phyloP scores from a whole-genome alignment of 106 monocot genomes.

The Cymbidium sinense region DNA sequence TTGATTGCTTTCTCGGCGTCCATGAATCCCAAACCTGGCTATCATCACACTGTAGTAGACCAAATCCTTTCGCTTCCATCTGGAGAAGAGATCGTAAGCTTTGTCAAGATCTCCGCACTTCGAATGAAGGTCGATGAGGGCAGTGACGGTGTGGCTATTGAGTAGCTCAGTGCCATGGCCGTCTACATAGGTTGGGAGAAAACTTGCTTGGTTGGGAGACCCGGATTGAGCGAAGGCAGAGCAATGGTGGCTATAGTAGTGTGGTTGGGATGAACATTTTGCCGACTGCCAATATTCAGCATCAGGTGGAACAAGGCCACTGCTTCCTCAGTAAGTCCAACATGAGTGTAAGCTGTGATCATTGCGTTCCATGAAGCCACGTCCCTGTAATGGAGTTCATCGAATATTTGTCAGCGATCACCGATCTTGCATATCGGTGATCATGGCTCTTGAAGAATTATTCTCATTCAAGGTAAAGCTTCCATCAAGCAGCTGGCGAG shows the following conservation, averaged over 20 bases:
- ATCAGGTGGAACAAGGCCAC: constrained; percentile 19
- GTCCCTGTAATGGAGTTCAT: constrained; percentile 11
- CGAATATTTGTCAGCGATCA: constrained; percentile 19
- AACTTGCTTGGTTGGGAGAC: constrained; percentile 19
- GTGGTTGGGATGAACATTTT: constrained; percentile 13
- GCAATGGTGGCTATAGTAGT: constrained; percentile 19
- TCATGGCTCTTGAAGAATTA: constrained; percentile 20
- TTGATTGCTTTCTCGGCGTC: constrained; percentile 16
- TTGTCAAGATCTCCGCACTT: constrained; percentile 21
- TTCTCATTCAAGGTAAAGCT: neutral
- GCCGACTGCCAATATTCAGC: neutral
- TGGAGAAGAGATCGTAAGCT: constrained; percentile 15
- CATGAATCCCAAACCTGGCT: constrained; percentile 29
- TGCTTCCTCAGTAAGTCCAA: constrained; percentile 11
- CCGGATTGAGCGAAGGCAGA: constrained; percentile 19
- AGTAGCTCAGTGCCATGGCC: constrained; percentile 9
- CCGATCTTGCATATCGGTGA: constrained; percentile 21
- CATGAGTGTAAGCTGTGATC: constrained; percentile 27
- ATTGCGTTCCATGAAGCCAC: constrained; percentile 36
- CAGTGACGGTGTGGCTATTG: constrained; percentile 22
- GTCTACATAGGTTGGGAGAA: constrained; percentile 21
- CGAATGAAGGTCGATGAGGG: constrained; percentile 29
- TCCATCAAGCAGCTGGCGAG: constrained; percentile 6
- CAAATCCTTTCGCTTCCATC: constrained; percentile 28
- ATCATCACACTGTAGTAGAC: constrained; percentile 27